Conservation (phyloP, 2,329 filamentous ascomycete genomes). For the Aspergillus sp. region DNA sequence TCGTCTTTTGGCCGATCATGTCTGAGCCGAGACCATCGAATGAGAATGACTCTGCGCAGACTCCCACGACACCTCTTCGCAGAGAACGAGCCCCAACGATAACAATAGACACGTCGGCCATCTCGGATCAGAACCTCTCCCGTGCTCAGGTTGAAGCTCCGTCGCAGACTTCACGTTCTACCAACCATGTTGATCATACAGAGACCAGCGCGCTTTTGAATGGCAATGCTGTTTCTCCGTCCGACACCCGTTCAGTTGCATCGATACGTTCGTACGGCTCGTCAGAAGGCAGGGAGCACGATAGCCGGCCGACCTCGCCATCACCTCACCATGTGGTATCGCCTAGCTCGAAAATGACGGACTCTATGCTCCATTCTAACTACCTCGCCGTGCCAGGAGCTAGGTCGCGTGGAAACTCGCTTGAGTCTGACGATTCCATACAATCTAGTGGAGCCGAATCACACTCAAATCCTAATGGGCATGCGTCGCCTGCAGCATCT, state of each 20-base stretch:
- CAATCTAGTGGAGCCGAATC: constrained; percentile 57
- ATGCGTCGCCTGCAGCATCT: constrained; percentile 45
- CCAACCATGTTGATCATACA: constrained; percentile 32
- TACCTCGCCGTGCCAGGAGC: constrained; percentile 64
- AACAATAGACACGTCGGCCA: constrained; percentile 58
- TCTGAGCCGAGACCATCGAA: constrained; percentile 25
- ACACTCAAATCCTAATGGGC: constrained; percentile 43
- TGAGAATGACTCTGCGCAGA: constrained; percentile 27
- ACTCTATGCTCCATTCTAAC: constrained; percentile 50
- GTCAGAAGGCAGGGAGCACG: constrained; percentile 56
- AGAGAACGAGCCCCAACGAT: constrained; percentile 54
- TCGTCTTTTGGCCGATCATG: constrained; percentile 23
- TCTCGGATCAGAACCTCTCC: constrained; percentile 37
- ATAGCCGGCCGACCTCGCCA: constrained; percentile 64
- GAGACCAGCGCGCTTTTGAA: constrained; percentile 31
- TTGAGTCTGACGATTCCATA: constrained; percentile 61
- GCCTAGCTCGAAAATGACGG: constrained; percentile 54
- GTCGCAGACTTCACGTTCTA: constrained; percentile 36
- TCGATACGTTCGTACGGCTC: constrained; percentile 57
- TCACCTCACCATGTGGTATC: constrained; percentile 69
- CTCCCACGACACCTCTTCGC: constrained; percentile 33
- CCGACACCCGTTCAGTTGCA: constrained; percentile 52
- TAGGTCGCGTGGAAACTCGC: constrained; percentile 64
- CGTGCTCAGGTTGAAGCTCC: constrained; percentile 35
- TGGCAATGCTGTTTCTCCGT: constrained; percentile 38